phyloP scores from a whole-genome alignment of 2,329 filamentous ascomycete genomes.

The Whalleya microplaca region DNA sequence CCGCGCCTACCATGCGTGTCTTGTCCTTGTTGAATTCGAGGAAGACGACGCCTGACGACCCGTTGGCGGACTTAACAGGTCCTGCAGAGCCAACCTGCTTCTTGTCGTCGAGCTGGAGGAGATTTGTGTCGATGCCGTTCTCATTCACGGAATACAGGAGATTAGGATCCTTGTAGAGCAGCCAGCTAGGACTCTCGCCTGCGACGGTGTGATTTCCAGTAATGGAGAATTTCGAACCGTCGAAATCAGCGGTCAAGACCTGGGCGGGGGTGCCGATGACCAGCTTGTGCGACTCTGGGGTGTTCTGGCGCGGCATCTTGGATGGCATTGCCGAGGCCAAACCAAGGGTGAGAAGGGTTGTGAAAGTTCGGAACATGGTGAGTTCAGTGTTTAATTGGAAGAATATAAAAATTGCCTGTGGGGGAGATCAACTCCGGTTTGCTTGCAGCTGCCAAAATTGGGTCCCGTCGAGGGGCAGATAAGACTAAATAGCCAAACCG shows the following conservation, averaged over 20 bases:
- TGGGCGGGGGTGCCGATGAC: conserved; percentile 46
- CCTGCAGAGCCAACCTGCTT: conserved; percentile 33
- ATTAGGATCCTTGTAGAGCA: conserved; percentile 45
- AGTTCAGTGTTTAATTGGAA: neutral
- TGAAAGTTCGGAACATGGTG: conserved; percentile 26
- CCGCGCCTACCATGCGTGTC: conserved; percentile 50
- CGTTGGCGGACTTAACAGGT: conserved; percentile 36
- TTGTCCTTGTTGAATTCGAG: conserved; percentile 50
- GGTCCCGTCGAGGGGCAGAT: neutral
- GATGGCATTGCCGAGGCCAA: conserved; percentile 29
- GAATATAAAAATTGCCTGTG: neutral
- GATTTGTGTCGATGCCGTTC: conserved; percentile 43
- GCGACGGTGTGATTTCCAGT: conserved; percentile 38
- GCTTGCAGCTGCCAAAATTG: neutral
- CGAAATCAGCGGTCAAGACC: conserved; percentile 47
- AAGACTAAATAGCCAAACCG: neutral
- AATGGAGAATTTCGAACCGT: conserved; percentile 44
- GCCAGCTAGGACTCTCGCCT: conserved; percentile 48
- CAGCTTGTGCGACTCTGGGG: conserved; percentile 36
- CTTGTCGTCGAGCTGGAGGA: conserved; percentile 44
- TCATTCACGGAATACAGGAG: conserved; percentile 54
- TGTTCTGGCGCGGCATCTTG: conserved; percentile 14
- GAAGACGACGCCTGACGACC: conserved; percentile 50
- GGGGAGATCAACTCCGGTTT: neutral
- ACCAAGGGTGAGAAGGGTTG: conserved; percentile 31